These are phyloP conservation scores for Halophytophthora polymorphica DNA, from an alignment of 352 stramenopile genomes.

Conservation along the genomic window DNA sequence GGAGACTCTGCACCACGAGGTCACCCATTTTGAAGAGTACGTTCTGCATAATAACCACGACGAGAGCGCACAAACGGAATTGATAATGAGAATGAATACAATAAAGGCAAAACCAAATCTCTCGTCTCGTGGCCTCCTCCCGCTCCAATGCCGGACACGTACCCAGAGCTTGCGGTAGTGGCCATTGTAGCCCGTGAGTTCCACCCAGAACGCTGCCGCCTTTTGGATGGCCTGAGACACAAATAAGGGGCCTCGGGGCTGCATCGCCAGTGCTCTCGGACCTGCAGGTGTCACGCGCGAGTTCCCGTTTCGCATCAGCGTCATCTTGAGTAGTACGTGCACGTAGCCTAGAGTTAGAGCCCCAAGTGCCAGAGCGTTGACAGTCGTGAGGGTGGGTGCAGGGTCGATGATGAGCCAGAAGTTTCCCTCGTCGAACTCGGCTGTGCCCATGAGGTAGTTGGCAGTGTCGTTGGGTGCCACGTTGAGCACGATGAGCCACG, in stretches of 20 bases:
- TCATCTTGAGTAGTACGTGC: conserved; percentile 9
- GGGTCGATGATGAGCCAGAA: conserved; percentile 32
- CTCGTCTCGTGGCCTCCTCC: too few relatives aligned
- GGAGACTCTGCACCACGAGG: conserved; percentile 19
- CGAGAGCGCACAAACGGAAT: neutral
- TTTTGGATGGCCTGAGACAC: neutral
- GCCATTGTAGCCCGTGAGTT: conserved; percentile 14
- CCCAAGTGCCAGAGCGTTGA: conserved; percentile 1
- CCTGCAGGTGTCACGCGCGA: too few relatives aligned
- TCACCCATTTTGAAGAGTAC: conserved; percentile 23
- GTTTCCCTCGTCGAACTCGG: conserved; percentile 26
- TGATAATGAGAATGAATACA: conserved; percentile 8
- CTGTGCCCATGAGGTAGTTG: conserved; percentile 38
- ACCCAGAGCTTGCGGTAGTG: conserved; percentile 31
- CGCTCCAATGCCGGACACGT: neutral
- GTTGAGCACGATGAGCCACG: conserved; percentile 27
- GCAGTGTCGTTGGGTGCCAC: conserved; percentile 20
- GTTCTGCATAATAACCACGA: conserved; percentile 14
- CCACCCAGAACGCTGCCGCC: neutral
- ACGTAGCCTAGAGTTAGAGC: neutral
- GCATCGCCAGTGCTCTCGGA: too few relatives aligned
- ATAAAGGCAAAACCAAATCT: too few relatives aligned
- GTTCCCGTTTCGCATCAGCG: neutral
- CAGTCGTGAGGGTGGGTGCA: neutral
- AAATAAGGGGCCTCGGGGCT: too few relatives aligned